Evolutionary conservation across 768 basidiomycete species (phyloP).

Genomic region (Nidula microcarpa): DNA sequence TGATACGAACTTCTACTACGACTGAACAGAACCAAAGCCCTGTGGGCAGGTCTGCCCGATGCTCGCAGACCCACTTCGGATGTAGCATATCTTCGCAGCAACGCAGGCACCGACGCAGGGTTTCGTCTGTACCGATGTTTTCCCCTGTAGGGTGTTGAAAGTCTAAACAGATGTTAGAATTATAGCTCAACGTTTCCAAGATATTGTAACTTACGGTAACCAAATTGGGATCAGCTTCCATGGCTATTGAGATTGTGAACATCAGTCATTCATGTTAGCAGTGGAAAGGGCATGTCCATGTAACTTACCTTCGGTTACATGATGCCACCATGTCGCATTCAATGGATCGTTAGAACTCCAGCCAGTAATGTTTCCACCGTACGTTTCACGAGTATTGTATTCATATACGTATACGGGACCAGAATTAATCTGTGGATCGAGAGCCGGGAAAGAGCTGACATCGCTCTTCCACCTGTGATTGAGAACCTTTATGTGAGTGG

Average conservation of each 20-base stretch:
- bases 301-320: conserved; percentile 62
- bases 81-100: conserved; percentile 73
- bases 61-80: conserved; percentile 67
- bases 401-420: conserved; percentile 67
- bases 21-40: conserved; percentile 60
- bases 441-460: conserved; percentile 52
- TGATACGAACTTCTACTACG: neutral
- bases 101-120: conserved; percentile 61
- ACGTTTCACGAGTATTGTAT: conserved; percentile 68
- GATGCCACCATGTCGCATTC: conserved; percentile 84
- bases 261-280: neutral
- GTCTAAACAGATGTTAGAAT: conserved; percentile 26
- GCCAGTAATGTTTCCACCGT: conserved; percentile 51
- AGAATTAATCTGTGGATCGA: conserved; percentile 50
- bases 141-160: conserved; percentile 73
- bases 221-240: conserved; percentile 53
- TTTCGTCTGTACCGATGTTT: conserved; percentile 50
- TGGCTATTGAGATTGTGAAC: conserved; percentile 31
- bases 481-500: neutral
- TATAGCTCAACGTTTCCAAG: no score
- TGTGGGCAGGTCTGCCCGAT: conserved; percentile 58
- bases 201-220: conserved; percentile 42
- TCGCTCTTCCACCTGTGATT: conserved; percentile 57
- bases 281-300: neutral
- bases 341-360: conserved; percentile 67